phyloP scores from a whole-genome alignment of 305 asterid genomes.

The Plantago rigida region DNA sequence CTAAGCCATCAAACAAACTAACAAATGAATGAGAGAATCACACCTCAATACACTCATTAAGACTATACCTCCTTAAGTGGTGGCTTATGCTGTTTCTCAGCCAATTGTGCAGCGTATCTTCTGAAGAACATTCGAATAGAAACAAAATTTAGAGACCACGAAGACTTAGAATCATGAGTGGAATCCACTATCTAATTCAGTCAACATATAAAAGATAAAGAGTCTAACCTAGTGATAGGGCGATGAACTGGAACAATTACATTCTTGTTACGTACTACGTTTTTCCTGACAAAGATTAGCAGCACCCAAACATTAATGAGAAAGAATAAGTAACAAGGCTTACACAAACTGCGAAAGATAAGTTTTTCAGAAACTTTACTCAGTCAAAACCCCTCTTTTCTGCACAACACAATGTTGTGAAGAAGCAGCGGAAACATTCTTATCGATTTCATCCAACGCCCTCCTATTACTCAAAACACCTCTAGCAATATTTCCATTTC shows the following conservation, averaged over 20 bases:
- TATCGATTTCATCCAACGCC: conserved; percentile 59
- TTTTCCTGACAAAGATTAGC: conserved; percentile 40
- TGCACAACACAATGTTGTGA: conserved; percentile 27
- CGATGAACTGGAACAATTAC: conserved; percentile 48
- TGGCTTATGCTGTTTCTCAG: conserved; percentile 38
- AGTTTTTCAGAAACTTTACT: conserved; percentile 39
- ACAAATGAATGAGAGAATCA: background rate
- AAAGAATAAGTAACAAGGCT: background rate
- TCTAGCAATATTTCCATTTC: conserved; percentile 30
- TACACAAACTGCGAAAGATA: background rate
- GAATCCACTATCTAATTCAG: background rate
- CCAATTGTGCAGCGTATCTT: conserved; percentile 50
- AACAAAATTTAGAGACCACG: background rate
- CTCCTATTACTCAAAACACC: conserved; percentile 53
- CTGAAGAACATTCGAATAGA: conserved; percentile 25
- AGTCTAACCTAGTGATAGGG: conserved; percentile 72
- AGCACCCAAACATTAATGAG: background rate
- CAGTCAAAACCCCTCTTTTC: conserved; percentile 40
- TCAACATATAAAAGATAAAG: background rate
- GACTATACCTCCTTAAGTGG: conserved; percentile 38
- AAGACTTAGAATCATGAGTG: background rate
- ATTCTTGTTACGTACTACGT: conserved; percentile 33
- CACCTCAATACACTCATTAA: background rate
- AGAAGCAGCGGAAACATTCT: conserved; percentile 48
- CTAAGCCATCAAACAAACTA: too few relatives aligned